A percentile compares a stretch with the other conserved stretches of the same genome.
Conservation (phyloP, 2,329 filamentous ascomycete genomes). For the Knoxdaviesia proteae region DNA sequence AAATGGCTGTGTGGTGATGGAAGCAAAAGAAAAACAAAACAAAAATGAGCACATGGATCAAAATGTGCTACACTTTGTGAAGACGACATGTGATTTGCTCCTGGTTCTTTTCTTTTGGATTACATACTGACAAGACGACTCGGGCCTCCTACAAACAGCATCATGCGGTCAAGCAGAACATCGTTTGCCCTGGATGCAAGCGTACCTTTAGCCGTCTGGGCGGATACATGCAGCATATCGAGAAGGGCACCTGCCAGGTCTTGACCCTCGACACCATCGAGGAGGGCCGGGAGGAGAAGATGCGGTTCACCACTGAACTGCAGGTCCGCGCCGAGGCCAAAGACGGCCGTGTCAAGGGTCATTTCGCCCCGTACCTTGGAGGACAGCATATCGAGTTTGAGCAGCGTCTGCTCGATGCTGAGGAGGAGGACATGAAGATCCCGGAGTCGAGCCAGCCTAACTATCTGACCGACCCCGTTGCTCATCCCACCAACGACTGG, state of each 20-base stretch:
- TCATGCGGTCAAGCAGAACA: slow-evolving; percentile 18
- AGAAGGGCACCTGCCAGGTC: slow-evolving; percentile 16
- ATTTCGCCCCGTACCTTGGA: slow-evolving; percentile 7
- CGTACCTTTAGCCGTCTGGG: slow-evolving; percentile 16
- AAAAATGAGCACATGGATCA: neutral
- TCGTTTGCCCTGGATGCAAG: slow-evolving; percentile 26
- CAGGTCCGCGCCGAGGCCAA: slow-evolving; percentile 1
- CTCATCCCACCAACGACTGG: slow-evolving; percentile 1
- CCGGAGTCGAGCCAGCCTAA: slow-evolving; percentile 1
- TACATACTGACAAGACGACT: neutral
- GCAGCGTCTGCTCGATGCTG: neutral
- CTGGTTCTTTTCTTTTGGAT: no score
- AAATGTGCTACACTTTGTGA: neutral
- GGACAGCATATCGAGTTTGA: slow-evolving; percentile 4
- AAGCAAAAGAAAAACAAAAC: slow-evolving; percentile 3
- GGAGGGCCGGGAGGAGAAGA: slow-evolving; percentile 15
- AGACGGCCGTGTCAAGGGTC: neutral
- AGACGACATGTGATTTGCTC: no score
- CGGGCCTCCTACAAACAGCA: slow-evolving; percentile 9
- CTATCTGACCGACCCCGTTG: slow-evolving; percentile 1
- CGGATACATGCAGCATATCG: slow-evolving; percentile 22
- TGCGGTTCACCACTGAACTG: slow-evolving; percentile 14
- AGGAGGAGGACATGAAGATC: neutral
- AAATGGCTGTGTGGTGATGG: no score
- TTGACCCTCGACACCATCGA: slow-evolving; percentile 15